These are phyloP conservation scores for Aspergillus luchuensis DNA, from an alignment of 2,329 filamentous ascomycete species.

Conservation along the genomic window DNA sequence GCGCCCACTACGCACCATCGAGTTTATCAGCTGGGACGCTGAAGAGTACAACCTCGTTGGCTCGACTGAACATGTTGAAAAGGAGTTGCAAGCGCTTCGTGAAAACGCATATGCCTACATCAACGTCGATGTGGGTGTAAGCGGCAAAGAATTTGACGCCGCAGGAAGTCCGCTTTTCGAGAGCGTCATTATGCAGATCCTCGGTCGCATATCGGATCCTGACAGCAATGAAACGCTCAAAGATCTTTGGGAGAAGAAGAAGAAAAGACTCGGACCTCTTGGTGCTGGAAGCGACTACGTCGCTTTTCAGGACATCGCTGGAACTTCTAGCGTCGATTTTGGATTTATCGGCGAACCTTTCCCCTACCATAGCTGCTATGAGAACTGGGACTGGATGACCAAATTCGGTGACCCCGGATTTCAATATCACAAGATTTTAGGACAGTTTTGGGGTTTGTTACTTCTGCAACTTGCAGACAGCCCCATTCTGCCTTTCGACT, in stretches of 20 bases:
- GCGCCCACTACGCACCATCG: conserved; percentile 89
- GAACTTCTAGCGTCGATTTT: conserved; percentile 84
- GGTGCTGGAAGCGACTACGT: conserved; percentile 81
- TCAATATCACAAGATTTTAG: conserved; percentile 75
- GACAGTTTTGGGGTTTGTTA: conserved; percentile 77
- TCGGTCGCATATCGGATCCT: conserved; percentile 75
- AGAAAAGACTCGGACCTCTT: conserved; percentile 64
- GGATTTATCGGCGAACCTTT: conserved; percentile 69
- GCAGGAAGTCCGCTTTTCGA: conserved; percentile 79
- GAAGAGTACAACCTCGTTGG: conserved; percentile 92
- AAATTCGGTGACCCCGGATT: conserved; percentile 80
- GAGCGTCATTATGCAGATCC: conserved; percentile 68
- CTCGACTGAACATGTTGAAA: conserved; percentile 92
- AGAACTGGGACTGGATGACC: conserved; percentile 85
- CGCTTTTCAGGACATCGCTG: conserved; percentile 87
- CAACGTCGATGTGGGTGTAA: conserved; percentile 83
- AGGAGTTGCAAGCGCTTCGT: conserved; percentile 71
- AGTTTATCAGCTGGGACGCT: conserved; percentile 96
- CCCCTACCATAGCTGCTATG: conserved; percentile 82
- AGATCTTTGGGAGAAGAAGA: conserved; percentile 69
- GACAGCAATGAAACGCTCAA: conserved; percentile 70
- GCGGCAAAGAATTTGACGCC: conserved; percentile 73
- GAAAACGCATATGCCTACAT: conserved; percentile 80
- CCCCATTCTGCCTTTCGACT: conserved; percentile 78
- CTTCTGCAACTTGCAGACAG: conserved; percentile 81